Conservation (phyloP, 345 rosid genomes). For the Microthlaspi erraticum region DNA sequence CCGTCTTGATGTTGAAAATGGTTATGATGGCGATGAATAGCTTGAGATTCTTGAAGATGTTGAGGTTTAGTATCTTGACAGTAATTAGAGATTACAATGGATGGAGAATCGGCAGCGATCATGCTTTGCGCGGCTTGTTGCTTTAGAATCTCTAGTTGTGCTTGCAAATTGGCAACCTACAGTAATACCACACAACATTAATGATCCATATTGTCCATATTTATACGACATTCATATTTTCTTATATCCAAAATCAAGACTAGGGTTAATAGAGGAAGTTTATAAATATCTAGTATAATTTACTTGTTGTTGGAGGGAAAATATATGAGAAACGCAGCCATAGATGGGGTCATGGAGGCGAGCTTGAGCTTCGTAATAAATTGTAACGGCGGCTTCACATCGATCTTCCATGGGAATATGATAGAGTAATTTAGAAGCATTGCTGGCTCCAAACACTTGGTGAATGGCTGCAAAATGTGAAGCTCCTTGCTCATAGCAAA, state of each 20-base stretch:
- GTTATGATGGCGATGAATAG: conserved; percentile 1
- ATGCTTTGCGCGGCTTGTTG: conserved; percentile 30
- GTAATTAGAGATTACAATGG: conserved; percentile 4
- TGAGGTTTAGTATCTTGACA: conserved; percentile 16
- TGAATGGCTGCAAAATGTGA: conserved; percentile 85
- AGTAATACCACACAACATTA: neutral
- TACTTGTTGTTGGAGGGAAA: conserved; percentile 82
- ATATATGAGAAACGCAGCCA: conserved; percentile 78
- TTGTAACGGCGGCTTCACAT: conserved; percentile 81
- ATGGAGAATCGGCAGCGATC: conserved; percentile 6
- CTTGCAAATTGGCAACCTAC: conserved; percentile 36
- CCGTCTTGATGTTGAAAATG: conserved; percentile 10
- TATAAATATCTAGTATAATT: neutral
- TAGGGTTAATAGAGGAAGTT: conserved; percentile 8
- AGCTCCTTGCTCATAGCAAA: conserved; percentile 91
- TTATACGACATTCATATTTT: neutral
- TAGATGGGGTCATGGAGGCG: conserved; percentile 75
- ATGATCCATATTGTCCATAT: neutral
- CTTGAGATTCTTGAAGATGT: conserved; percentile 23
- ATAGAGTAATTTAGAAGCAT: conserved; percentile 80
- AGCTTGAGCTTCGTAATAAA: conserved; percentile 84
- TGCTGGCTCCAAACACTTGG: conserved; percentile 93
- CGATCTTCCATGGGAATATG: conserved; percentile 76
- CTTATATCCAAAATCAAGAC: neutral
- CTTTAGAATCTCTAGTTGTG: conserved; percentile 33